Evolutionary conservation across 2,329 filamentous ascomycete genomes (phyloP), one percentile per base, ranked within the genome.

Genomic region (Colletotrichum gigasporum): DNA sequence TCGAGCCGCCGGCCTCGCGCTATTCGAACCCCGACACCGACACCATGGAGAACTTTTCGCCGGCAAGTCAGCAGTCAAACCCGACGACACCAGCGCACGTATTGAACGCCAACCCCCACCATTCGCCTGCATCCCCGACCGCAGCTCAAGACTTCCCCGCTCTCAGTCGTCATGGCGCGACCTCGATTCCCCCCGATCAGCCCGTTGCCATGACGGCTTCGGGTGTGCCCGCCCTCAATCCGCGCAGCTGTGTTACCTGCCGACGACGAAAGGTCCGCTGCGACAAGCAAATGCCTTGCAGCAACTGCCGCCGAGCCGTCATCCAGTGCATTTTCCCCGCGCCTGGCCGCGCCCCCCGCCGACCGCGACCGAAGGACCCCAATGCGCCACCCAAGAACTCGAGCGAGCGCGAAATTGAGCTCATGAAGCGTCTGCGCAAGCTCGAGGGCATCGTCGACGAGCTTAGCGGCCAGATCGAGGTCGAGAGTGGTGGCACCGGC

Each of bases 401-500:
- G 59, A 89, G 83, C 71, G 86, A 89, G 72, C 82, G 87, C 45
- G 88, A 90, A 75, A 79, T 85, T 41, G 91, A 94, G 78, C 79
- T 94, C 64, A 81, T 94, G 75, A 91, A 92, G 75, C 82, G 91
- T 11, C 73, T 94, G 73, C 82, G 88, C 66, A 90, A 91, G 74
- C 78, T 94, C 24, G 91, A 94, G 74, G 90, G 90, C 44, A 92
- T 94, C 26, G 91, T 94, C 14, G 86, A 90, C 74, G 87, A 90
- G 68, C 74, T 90, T 52, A 90, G 87, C 73, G 85, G 87, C 6
- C 88, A 90, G 75, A 84, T 90, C 56, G 86, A 88, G 67, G 75
- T 86, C 22, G 86, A 88, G 68, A 53, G 42, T 24, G 51, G 42
- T 24, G 68, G 51, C 45, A 26, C 44, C 4, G 58, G 70, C 66